These are phyloP conservation scores for Amanita rubescens DNA, from an alignment of 768 basidiomycete genomes.

Conservation along the genomic window DNA sequence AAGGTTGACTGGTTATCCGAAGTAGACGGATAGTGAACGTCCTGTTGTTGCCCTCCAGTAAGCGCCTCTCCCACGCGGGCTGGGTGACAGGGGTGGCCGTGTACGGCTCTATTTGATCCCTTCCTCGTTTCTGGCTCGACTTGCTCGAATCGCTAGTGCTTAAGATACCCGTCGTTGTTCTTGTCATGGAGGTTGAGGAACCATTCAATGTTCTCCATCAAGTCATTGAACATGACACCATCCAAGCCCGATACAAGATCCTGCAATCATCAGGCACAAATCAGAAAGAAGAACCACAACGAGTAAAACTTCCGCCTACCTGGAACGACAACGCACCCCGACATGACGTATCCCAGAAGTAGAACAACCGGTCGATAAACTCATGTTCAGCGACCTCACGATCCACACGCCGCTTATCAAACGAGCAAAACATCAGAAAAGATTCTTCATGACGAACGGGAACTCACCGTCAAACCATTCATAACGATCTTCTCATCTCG, in stretches of 20 bases:
- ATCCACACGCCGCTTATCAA: slow-evolving; percentile 89
- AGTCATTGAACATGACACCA: slow-evolving; percentile 92
- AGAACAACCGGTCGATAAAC: slow-evolving; percentile 88
- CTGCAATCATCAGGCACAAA: slow-evolving; percentile 31
- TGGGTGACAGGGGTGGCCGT: not conserved
- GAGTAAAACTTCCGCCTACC: slow-evolving; percentile 67
- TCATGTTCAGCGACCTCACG: slow-evolving; percentile 93
- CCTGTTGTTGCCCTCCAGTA: not conserved
- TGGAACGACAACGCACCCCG: too few relatives aligned
- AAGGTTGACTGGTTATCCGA: not conserved
- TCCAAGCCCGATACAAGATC: too few relatives aligned
- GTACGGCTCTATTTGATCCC: not conserved
- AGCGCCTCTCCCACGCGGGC: not conserved
- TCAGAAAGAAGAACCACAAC: slow-evolving; percentile 50
- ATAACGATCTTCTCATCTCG: slow-evolving; percentile 86
- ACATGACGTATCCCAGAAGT: slow-evolving; percentile 99
- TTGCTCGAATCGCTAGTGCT: not conserved
- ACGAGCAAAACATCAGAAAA: not conserved
- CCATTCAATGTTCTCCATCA: slow-evolving; percentile 99
- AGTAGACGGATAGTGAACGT: not conserved
- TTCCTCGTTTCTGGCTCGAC: not conserved
- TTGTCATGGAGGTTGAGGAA: slow-evolving; percentile 96
- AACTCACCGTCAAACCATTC: slow-evolving; percentile 82
- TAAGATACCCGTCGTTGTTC: slow-evolving; percentile 89
- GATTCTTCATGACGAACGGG: slow-evolving; percentile 3